These are phyloP conservation scores for Colletotrichum musicola DNA, from an alignment of 2,329 filamentous ascomycete species.

Conservation along the genomic window DNA sequence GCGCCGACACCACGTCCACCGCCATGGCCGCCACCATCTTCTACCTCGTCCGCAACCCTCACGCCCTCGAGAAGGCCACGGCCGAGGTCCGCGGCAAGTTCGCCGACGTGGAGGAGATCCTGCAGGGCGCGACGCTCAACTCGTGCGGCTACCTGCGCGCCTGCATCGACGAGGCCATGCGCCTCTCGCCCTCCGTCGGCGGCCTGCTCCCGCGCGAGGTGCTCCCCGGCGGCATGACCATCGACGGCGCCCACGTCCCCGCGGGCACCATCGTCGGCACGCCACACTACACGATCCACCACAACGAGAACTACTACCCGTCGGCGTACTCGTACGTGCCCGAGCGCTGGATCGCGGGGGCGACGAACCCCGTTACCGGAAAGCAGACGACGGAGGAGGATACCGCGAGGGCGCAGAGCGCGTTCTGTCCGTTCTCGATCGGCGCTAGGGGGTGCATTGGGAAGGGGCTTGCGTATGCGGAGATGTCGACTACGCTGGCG, in stretches of 20 bases:
- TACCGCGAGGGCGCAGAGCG: constrained; percentile 69
- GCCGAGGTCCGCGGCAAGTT: constrained; percentile 68
- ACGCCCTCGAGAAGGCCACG: constrained; percentile 59
- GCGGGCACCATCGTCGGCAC: constrained; percentile 73
- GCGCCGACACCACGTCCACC: constrained; percentile 79
- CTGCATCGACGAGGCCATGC: constrained; percentile 76
- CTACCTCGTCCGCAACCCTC: constrained; percentile 69
- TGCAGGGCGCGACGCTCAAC: constrained; percentile 62
- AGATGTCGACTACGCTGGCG: constrained; percentile 74
- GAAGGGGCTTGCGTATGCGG: constrained; percentile 76
- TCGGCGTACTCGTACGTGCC: constrained; percentile 70
- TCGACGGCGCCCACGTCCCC: constrained; percentile 68
- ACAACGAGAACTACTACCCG: constrained; percentile 73
- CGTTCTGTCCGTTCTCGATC: constrained; percentile 81
- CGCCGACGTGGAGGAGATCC: constrained; percentile 65
- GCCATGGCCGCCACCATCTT: constrained; percentile 74
- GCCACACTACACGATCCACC: constrained; percentile 77
- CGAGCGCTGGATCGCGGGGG: constrained; percentile 73
- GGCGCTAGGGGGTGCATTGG: constrained; percentile 80
- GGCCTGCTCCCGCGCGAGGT: constrained; percentile 72
- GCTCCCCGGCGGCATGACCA: constrained; percentile 63
- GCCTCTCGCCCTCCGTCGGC: constrained; percentile 71
- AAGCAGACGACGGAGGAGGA: constrained; percentile 62
- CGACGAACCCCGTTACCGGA: constrained; percentile 51
- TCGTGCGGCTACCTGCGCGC: constrained; percentile 71